These are phyloP conservation scores for Pleurotus eryngii DNA, from an alignment of 768 basidiomycete species.

Conservation along the genomic window DNA sequence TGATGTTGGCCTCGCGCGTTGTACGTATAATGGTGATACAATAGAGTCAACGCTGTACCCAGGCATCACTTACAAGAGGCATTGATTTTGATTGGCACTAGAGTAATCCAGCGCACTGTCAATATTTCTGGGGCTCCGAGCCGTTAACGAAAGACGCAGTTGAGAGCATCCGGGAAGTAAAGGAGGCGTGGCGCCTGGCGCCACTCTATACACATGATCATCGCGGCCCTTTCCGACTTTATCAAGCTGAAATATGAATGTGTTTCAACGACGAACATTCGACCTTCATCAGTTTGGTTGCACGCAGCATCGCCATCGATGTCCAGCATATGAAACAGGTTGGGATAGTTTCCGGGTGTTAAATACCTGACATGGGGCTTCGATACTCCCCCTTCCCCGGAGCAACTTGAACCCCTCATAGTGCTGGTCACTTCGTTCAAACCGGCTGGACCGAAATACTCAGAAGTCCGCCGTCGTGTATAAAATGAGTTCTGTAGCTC, in stretches of 20 bases:
- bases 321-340: not conserved
- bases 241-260: not conserved
- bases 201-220: too few species aligned
- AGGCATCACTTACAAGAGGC: not conserved
- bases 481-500: not conserved
- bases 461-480: too few species aligned
- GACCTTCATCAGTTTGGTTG: not conserved
- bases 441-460: conserved; percentile 3
- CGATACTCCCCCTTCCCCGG: not conserved
- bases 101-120: too few species aligned
- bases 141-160: not conserved
- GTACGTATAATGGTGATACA: too few species aligned
- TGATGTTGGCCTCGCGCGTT: too few species aligned
- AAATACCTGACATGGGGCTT: not conserved
- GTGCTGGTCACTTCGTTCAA: conserved; percentile 6
- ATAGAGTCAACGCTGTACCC: not conserved
- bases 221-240: not conserved
- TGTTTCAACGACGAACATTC: not conserved
- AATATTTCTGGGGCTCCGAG: not conserved
- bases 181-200: not conserved
- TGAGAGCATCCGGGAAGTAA: not conserved
- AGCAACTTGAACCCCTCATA: not conserved
- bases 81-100: too few species aligned
- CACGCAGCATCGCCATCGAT: not conserved
- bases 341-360: not conserved